phyloP scores from a whole-genome alignment of 495 filamentous ascomycete species.

The Aspergillus biplanus region DNA sequence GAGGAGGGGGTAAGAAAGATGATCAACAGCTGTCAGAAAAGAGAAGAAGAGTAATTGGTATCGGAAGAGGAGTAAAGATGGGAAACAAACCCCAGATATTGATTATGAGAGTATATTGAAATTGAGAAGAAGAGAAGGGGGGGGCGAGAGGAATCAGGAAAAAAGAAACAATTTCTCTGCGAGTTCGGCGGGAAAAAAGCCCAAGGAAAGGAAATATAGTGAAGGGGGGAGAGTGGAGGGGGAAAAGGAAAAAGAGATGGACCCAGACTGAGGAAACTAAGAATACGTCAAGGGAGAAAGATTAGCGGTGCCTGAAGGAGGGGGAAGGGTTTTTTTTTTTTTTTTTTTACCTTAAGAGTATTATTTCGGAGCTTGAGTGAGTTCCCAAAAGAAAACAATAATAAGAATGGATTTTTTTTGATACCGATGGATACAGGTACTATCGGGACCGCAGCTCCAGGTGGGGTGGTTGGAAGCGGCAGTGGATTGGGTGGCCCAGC shows the following conservation, averaged over 20 bases:
- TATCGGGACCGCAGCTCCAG: constrained; percentile 4
- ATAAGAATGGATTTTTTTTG: constrained; percentile 8
- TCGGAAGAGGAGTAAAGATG: constrained; percentile 18
- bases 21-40: constrained; percentile 16
- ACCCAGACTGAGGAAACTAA: not conserved
- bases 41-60: constrained; percentile 23
- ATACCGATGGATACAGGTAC: constrained; percentile 19
- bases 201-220: constrained; percentile 16
- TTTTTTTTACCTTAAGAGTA: constrained; percentile 1
- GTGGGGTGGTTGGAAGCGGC: not conserved
- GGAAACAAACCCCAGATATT: constrained; percentile 34
- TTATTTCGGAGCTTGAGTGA: not conserved
- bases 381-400: not conserved
- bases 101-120: constrained; percentile 41
- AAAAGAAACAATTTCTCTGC: constrained; percentile 18
- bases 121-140: constrained; percentile 11
- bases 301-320: constrained; percentile 7
- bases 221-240: constrained; percentile 19
- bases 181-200: constrained; percentile 19
- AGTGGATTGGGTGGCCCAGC: not conserved
- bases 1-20: constrained; percentile 21
- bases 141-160: constrained; percentile 10
- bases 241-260: constrained; percentile 12
- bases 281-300: constrained; percentile 2
- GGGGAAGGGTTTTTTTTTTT: constrained; percentile 9